Percentiles rank a stretch among this genome's conserved stretches.
Evolutionary conservation across 768 basidiomycete genomes (phyloP).

Genomic region (Neoboletus brunneissimus): DNA sequence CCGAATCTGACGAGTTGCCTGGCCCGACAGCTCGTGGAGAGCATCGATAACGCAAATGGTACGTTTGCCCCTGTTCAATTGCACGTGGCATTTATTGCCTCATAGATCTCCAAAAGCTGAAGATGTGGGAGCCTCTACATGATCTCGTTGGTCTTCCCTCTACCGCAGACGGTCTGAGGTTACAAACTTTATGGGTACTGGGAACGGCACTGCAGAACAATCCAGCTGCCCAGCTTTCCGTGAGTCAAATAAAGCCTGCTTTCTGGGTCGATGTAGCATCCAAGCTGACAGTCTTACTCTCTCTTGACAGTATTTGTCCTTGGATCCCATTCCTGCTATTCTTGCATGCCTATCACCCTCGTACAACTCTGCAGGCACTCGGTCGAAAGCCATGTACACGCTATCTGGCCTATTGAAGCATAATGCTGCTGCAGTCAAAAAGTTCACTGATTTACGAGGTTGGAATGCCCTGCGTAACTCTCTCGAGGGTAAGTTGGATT

Average conservation of each 20-base stretch:
- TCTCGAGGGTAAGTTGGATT: conserved; percentile 51
- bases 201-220: conserved; percentile 92
- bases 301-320: conserved; percentile 50
- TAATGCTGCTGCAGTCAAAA: conserved; percentile 60
- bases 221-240: conserved; percentile 74
- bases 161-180: conserved; percentile 58
- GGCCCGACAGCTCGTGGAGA: conserved; percentile 66
- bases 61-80: not conserved
- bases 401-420: conserved; percentile 80
- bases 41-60: conserved; percentile 90
- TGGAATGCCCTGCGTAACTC: conserved; percentile 62
- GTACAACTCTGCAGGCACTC: conserved; percentile 48
- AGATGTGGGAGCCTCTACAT: conserved; percentile 79
- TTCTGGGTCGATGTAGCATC: not conserved
- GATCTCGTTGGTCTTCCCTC: conserved; percentile 52
- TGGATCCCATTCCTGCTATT: conserved; percentile 65
- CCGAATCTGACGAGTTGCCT: not conserved
- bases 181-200: conserved; percentile 78
- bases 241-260: conserved; percentile 35
- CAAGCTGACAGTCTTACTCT: not conserved
- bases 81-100: not conserved
- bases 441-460: conserved; percentile 51
- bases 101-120: conserved; percentile 69
- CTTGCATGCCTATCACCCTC: conserved; percentile 59
- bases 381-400: conserved; percentile 81